Evolutionary conservation across 495 filamentous ascomycete species (phyloP), one percentile per base, ranked within the genome.

Genomic region (Neurospora sp.): DNA sequence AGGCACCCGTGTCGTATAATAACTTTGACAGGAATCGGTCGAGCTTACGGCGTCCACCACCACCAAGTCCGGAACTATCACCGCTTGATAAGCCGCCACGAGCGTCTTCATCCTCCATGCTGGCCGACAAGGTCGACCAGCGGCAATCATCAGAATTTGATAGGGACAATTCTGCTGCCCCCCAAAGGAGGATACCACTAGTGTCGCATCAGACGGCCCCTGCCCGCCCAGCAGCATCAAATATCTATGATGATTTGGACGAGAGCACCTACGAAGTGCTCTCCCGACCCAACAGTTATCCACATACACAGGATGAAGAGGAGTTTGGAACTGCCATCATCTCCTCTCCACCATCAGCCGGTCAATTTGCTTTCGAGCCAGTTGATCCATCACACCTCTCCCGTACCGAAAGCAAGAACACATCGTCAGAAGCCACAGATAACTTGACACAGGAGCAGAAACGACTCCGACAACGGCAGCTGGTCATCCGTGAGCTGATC

Each of bases 401-500:
- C 75, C 77, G 16, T 68, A 72, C 68, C 69, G 74, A 74, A 18
- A 73, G 75, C 20, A 76, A 74, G n/a, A 44, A 75, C 14, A 68
- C 78, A 22, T 73, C 76, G 14, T 71, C 76, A 40, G 75, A 82
- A 40, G 72, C 77, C 1, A 76, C 79, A 44, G 73, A 68, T 35
- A 76, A 80, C 39, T 65, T 79, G 31, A 74, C 75, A 4, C 78
- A 83, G 42, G 84, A 87, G 69, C 82, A 81, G 61, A 85, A 84
- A 53, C 80, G 85, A n/a, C 78, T 87, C 59, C 81, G 83, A 27
- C 84, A 94, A 75, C 90, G 96, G 18, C 87, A 89, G 41, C 85
- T 94, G 77, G 86, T 95, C 71, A 92, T 99, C 75, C 92, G 94
- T 75, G 96, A 99, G 80, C 84, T 99, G 27, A 88, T 97, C 45